Base-by-base conservation (phyloP, 352 stramenopile genomes). In the Pythium phragmiticola region DNA sequence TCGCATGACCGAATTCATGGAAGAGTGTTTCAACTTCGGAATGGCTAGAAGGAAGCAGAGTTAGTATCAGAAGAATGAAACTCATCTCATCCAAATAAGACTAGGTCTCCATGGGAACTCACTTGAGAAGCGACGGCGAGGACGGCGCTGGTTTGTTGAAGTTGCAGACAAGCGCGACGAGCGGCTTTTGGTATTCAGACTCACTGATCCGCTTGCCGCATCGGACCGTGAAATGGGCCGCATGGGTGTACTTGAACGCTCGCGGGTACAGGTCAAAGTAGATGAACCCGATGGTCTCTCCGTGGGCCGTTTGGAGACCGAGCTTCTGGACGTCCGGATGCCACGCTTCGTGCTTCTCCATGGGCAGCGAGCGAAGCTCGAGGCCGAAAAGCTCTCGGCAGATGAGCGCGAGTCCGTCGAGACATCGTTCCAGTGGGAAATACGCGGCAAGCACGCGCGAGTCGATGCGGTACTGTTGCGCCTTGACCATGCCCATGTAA, bases 1-100 rank as follows among this genome's bases (percentile, higher is more conserved):
- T 82, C 23, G 93, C 96, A 72, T 99, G 97, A 5, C 97, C 97
- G 68, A 99, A 99, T 77, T 99, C 97, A 68, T 99, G 97, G 69
- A 98, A 98, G 6, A 99, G 82, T 8, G 97, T 99, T 82, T 99
- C 95, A 12, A 98, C 91, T 74, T 99, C 96, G 0, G 87, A 89
- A 67, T 99, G 96, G 7, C 76, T 87, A 64, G 13, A 6, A 41
- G 16, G 17, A 1, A 33, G 17, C 7, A 53, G 17, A 68, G 26
- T 30, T 30, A 30, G 26, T 30, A 30, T 30, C 4, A 47, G 19
- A 46, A n/a, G 17, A 46, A 46, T 21, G 13, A 46, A 19, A 30
- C 21, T 21, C 21, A 0, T 21, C 21, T 21, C 21, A 21, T 30
- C 26, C 26, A 30, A 30, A 30, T 5, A 30, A 30, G 26, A 30